Conservation (phyloP, 805 yeast species). For the Yamadazyma ubonensis region DNA sequence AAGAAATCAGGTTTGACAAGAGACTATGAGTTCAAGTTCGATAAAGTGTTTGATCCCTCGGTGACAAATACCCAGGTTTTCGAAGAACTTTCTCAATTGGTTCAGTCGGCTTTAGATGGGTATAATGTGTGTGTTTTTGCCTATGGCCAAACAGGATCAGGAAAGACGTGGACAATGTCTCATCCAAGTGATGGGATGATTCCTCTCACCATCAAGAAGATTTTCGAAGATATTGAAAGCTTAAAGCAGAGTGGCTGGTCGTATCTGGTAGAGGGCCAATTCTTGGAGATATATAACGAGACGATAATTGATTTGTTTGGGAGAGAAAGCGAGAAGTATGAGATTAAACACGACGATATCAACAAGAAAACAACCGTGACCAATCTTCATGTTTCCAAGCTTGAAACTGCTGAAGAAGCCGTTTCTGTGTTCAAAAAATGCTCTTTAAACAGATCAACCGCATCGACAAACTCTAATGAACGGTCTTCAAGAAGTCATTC, state of each 20-base stretch:
- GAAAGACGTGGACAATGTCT: slow-evolving; percentile 92
- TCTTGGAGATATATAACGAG: slow-evolving; percentile 89
- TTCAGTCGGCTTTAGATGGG: slow-evolving; percentile 81
- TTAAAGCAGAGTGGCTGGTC: slow-evolving; percentile 60
- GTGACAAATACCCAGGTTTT: slow-evolving; percentile 64
- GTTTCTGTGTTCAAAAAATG: slow-evolving; percentile 53
- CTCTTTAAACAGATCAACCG: slow-evolving; percentile 64
- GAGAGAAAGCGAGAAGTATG: slow-evolving; percentile 44
- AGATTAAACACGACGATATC: slow-evolving; percentile 66
- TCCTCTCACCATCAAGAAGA: slow-evolving; percentile 68
- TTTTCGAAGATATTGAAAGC: slow-evolving; percentile 55
- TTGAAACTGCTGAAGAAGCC: slow-evolving; percentile 52
- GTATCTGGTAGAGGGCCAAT: slow-evolving; percentile 65
- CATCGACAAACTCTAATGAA: slow-evolving; percentile 76
- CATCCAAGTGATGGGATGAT: slow-evolving; percentile 71
- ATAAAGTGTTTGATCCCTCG: slow-evolving; percentile 63
- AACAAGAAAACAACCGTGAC: slow-evolving; percentile 57
- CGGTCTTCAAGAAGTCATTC: slow-evolving; percentile 91
- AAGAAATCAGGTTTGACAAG: too few relatives aligned
- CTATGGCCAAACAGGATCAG: slow-evolving; percentile 96
- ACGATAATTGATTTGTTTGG: slow-evolving; percentile 64
- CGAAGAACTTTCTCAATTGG: slow-evolving; percentile 79
- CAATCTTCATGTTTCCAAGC: slow-evolving; percentile 50
- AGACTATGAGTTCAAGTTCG: slow-evolving; percentile 58
- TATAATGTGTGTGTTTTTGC: slow-evolving; percentile 91